Percentiles rank a stretch among this genome's conserved stretches.
These are phyloP conservation scores for Lepiota venenata DNA, from an alignment of 768 basidiomycete species.

Conservation along the genomic window DNA sequence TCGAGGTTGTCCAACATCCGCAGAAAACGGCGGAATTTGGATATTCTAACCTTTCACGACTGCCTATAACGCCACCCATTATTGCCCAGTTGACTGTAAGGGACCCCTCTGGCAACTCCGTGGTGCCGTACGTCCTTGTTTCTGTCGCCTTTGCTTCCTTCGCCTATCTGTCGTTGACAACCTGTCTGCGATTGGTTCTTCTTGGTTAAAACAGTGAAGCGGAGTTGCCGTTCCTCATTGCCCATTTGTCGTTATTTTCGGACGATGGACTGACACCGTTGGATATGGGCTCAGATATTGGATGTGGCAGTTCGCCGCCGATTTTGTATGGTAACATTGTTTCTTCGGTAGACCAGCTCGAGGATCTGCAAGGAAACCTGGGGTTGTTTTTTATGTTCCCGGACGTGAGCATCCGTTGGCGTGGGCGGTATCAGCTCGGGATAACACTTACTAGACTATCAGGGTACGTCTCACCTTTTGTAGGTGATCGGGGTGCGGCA, in stretches of 20 bases:
- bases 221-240: conserved; percentile 86
- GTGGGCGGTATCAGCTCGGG: conserved; percentile 73
- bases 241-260: conserved; percentile 73
- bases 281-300: conserved; percentile 61
- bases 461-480: conserved; percentile 47
- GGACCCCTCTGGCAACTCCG: conserved; percentile 65
- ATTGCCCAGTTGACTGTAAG: conserved; percentile 77
- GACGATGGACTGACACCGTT: conserved; percentile 62
- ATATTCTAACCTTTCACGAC: conserved; percentile 64
- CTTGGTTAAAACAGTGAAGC: conserved; percentile 54
- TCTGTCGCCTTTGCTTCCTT: not conserved
- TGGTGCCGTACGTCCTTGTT: conserved; percentile 67
- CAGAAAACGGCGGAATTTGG: conserved; percentile 81
- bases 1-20: conserved; percentile 86
- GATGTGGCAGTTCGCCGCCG: conserved; percentile 46
- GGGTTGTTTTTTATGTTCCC: conserved; percentile 91
- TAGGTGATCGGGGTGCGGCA: not conserved
- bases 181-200: conserved; percentile 6
- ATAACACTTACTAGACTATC: conserved; percentile 72
- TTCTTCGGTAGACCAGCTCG: conserved; percentile 74
- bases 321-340: conserved; percentile 85
- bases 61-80: conserved; percentile 82
- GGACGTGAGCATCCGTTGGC: conserved; percentile 81
- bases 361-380: conserved; percentile 74
- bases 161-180: conserved; percentile 1